Evolutionary conservation across 2,329 filamentous ascomycete genomes (phyloP), one percentile per base, ranked within the genome.

Genomic region (Byssothecium circinans): DNA sequence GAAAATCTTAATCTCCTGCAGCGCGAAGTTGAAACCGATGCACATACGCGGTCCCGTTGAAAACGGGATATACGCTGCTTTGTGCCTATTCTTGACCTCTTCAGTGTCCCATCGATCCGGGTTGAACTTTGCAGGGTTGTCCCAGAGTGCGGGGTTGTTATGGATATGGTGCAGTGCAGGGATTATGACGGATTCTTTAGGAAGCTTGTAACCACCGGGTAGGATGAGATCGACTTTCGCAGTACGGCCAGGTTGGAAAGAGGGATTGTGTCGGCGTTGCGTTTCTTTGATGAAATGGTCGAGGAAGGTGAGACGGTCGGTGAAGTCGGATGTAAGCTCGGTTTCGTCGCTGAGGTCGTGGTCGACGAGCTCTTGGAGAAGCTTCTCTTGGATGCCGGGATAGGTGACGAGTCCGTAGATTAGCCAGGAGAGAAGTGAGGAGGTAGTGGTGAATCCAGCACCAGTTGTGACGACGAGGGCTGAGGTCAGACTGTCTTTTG

Each of bases 1-100:
- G 56, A 83, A 77, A 3, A 83, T 73, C 70, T 84, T 84, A 49
- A 84, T 73, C 64, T 86, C 81, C 49, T 79, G 75, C 6, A 85
- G 68, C 0, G 82, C 83, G 62, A 85, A 84, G 65, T 84, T 85
- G 74, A 84, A 85, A 0, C 82, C 83, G 45, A 86, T 81, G 51
- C 83, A 86, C 69, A 77, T 78, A 1, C 83, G 71, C 0, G 73
- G 77, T 0, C 83, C 83, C 0, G 75, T 70, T 0, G 78, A 82
- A 52, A 86, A 86, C 0, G 83, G 83, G 3, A 80, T 71, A 56
- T 85, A 86, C 0, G 78, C 70, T 1, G 74, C 76, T 23, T 75
- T 74, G 37, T 60, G 58, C 19, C 57, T 49, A 43, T 56, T 54
- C 50, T 58, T 60, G 45, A 81, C 80, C 11, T 72, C 67, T 0